These are phyloP conservation scores for Leishmania mexicana DNA, from an alignment of 208 protist genomes.

Conservation along the genomic window DNA sequence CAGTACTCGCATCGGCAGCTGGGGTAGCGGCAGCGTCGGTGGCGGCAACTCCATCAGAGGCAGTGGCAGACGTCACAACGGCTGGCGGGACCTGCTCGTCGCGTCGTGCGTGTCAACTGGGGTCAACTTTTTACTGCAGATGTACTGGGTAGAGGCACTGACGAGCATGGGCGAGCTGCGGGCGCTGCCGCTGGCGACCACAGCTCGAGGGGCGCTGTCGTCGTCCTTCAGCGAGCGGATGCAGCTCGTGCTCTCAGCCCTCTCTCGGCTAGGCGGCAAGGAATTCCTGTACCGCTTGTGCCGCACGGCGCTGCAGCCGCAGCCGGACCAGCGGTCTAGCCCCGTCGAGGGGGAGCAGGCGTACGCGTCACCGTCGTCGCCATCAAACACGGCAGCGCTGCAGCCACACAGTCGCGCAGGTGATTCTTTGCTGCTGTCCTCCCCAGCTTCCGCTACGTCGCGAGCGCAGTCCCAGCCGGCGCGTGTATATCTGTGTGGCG, in stretches of 20 bases:
- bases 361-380: not conserved
- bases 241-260: constrained; percentile 13
- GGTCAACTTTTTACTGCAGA: constrained; percentile 26
- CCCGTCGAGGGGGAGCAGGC: not conserved
- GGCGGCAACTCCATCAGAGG: not conserved
- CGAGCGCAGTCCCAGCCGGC: constrained; percentile 2
- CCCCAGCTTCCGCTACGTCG: not conserved
- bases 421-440: not conserved
- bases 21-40: constrained; percentile 8
- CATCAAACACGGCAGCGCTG: not conserved
- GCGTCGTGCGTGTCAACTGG: constrained; percentile 28
- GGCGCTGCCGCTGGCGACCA: constrained; percentile 3
- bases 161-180: constrained; percentile 28
- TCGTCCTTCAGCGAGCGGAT: constrained; percentile 9
- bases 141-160: constrained; percentile 24
- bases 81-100: constrained; percentile 31
- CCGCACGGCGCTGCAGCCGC: constrained; percentile 18
- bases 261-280: constrained; percentile 22
- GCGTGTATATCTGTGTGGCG: constrained; percentile 44
- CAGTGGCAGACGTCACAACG: not conserved
- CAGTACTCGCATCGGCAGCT: constrained; percentile 23
- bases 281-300: constrained; percentile 22
- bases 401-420: not conserved
- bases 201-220: not conserved
- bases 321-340: not conserved